A percentile compares a stretch with the other conserved stretches of the same genome.
Evolutionary conservation across 495 filamentous ascomycete species (phyloP).

Genomic region (Talaromyces wortmannii): DNA sequence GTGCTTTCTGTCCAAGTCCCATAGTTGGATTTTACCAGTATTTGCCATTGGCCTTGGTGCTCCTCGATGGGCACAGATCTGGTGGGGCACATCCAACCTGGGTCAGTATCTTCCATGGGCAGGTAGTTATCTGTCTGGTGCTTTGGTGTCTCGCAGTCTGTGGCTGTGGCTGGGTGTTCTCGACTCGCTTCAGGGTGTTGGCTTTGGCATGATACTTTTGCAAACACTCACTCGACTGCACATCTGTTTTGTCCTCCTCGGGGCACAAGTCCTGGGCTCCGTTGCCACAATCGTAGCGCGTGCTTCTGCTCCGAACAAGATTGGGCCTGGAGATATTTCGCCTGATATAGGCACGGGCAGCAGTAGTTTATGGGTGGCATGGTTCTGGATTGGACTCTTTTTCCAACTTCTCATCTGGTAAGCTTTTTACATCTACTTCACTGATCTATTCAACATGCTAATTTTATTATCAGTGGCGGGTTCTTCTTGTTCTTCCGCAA

Average conservation of each 20-base stretch:
- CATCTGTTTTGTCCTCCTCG: conserved; percentile 43
- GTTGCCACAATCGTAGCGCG: conserved; percentile 42
- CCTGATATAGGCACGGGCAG: conserved; percentile 36
- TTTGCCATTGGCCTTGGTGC: conserved; percentile 44
- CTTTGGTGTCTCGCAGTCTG: conserved; percentile 37
- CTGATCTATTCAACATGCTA: background rate
- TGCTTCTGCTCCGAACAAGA: conserved; percentile 38
- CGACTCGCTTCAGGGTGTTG: conserved; percentile 41
- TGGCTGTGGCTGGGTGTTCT: conserved; percentile 47
- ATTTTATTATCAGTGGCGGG: conserved; percentile 32
- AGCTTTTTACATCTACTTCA: conserved; percentile 6
- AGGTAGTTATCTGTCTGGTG: conserved; percentile 32
- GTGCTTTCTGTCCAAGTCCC: conserved; percentile 32
- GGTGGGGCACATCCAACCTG: conserved; percentile 43
- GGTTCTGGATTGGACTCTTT: conserved; percentile 61
- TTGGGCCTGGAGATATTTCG: conserved; percentile 41
- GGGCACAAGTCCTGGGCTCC: conserved; percentile 43
- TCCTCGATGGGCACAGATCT: conserved; percentile 45
- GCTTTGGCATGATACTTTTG: conserved; percentile 45
- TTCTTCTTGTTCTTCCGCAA: conserved; percentile 67
- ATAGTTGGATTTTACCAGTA: conserved; percentile 45
- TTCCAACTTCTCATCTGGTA: conserved; percentile 58
- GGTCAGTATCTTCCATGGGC: conserved; percentile 44
- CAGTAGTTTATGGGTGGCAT: conserved; percentile 45
- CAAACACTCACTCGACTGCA: conserved; percentile 44